A percentile compares a stretch with the other conserved stretches of the same genome.
Evolutionary conservation across 768 basidiomycete species (phyloP).

Genomic region (Lentinula sp.): DNA sequence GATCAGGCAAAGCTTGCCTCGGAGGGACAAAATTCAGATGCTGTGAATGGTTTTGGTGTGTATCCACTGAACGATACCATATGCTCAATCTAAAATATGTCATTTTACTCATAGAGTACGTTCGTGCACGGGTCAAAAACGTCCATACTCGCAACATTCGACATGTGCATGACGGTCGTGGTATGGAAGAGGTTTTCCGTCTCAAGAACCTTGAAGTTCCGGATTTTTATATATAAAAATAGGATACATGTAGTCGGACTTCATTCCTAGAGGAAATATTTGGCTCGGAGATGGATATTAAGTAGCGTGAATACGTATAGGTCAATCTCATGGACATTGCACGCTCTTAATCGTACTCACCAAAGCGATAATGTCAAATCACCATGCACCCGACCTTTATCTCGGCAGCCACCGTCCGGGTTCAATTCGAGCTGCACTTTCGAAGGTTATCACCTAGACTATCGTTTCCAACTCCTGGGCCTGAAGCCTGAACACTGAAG

Average conservation of each 20-base stretch:
- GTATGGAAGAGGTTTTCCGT: conserved; percentile 7
- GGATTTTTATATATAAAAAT: conserved; percentile 7
- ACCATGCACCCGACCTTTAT: conserved; percentile 10
- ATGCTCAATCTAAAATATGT: background rate
- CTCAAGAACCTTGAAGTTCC: conserved; percentile 12
- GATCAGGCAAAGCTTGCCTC: conserved; percentile 8
- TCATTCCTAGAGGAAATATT: no score
- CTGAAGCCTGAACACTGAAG: background rate
- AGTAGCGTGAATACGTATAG: background rate
- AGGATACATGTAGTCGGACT: no score
- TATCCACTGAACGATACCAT: background rate
- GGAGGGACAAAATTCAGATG: conserved; percentile 5
- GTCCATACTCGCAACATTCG: conserved; percentile 10
- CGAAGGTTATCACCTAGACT: conserved; percentile 6
- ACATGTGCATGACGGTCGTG: conserved; percentile 4
- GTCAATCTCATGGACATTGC: background rate
- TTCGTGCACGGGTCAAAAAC: conserved; percentile 13
- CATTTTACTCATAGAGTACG: conserved; percentile 9
- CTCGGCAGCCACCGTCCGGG: conserved; percentile 11
- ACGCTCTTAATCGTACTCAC: background rate
- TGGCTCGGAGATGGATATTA: no score
- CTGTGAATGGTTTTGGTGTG: conserved; percentile 16
- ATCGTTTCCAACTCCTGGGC: no score
- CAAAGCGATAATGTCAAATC: conserved; percentile 12
- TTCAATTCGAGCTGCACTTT: conserved; percentile 11